Percentiles rank a stretch among this genome's conserved stretches.
These are phyloP conservation scores for Astrephomene gubernaculifera DNA, from an alignment of 139 green algal genomes.

Conservation along the genomic window DNA sequence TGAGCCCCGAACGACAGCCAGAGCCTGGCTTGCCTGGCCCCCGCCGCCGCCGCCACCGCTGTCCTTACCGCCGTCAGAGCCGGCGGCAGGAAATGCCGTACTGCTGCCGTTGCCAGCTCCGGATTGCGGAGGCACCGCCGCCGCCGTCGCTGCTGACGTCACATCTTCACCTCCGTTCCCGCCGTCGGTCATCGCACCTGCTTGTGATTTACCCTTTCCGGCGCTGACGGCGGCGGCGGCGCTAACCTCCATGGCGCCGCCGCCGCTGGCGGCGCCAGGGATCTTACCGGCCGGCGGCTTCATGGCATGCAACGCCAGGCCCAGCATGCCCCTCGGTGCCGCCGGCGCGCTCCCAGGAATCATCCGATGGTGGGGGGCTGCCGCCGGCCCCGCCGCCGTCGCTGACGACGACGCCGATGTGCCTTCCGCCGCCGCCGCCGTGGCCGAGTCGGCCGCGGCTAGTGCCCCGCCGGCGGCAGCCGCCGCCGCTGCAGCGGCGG, in stretches of 20 bases:
- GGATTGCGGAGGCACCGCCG: neutral
- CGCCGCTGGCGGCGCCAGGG: neutral
- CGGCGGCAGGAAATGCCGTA: neutral
- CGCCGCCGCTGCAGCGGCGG: slow-evolving; percentile 13
- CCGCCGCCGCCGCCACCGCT: neutral
- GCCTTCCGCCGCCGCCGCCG: neutral
- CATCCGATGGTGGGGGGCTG: neutral
- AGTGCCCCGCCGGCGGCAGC: slow-evolving; percentile 8
- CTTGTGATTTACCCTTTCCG: no score
- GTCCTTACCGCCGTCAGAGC: neutral
- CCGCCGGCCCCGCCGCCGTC: neutral
- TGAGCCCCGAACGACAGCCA: neutral
- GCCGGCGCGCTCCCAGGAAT: slow-evolving; percentile 10
- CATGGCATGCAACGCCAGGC: slow-evolving; percentile 23
- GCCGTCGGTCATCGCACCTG: no score
- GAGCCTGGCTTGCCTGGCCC: slow-evolving; percentile 7
- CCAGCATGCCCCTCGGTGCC: slow-evolving; percentile 45
- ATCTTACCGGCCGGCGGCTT: slow-evolving; percentile 22
- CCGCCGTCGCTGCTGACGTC: no score
- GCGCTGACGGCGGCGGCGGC: neutral
- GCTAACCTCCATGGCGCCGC: no score
- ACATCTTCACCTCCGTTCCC: no score
- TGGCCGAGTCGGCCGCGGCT: neutral
- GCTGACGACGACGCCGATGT: no score
- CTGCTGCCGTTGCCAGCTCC: neutral